Evolutionary conservation across 1,284 basidiomycete genomes (phyloP).

Genomic region (Malassezia psittaci): DNA sequence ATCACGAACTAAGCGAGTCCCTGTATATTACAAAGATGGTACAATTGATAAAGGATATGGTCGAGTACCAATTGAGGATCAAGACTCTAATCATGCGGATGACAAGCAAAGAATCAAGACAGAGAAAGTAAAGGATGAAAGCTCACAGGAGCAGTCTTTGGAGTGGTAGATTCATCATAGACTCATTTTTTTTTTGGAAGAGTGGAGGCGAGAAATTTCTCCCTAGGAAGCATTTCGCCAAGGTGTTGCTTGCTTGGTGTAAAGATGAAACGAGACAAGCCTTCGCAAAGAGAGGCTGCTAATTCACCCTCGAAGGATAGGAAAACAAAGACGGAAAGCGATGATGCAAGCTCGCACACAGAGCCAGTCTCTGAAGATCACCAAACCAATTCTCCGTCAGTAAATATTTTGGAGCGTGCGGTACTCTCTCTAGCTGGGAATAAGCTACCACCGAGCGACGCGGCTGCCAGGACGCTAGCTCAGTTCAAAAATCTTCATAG

Average conservation of each 20-base stretch:
- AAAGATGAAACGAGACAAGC: too few relatives aligned
- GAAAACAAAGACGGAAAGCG: too few relatives aligned
- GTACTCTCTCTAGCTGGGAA: slow-evolving; percentile 27
- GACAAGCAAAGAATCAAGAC: not conserved
- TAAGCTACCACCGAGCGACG: slow-evolving; percentile 24
- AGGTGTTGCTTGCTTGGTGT: too few relatives aligned
- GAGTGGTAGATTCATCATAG: too few relatives aligned
- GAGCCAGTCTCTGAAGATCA: not conserved
- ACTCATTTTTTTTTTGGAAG: too few relatives aligned
- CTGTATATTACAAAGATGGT: slow-evolving; percentile 14
- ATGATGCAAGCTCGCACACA: too few relatives aligned
- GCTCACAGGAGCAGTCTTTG: too few relatives aligned
- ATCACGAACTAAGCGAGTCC: slow-evolving; percentile 20
- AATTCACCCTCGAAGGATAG: too few relatives aligned
- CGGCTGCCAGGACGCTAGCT: slow-evolving; percentile 28
- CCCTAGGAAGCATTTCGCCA: too few relatives aligned
- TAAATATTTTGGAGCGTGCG: slow-evolving; percentile 18
- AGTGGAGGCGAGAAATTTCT: too few relatives aligned
- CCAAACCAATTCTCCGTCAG: not conserved
- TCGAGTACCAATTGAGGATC: slow-evolving; percentile 7
- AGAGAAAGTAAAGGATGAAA: not conserved
- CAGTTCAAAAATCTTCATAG: slow-evolving; percentile 30
- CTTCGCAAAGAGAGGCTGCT: too few relatives aligned
- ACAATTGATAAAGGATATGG: slow-evolving; percentile 9
- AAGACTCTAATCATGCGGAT: not conserved